Percentiles rank a stretch among this genome's conserved stretches.
Conservation (phyloP, 2,329 filamentous ascomycete species). For the Knufia fluminis region DNA sequence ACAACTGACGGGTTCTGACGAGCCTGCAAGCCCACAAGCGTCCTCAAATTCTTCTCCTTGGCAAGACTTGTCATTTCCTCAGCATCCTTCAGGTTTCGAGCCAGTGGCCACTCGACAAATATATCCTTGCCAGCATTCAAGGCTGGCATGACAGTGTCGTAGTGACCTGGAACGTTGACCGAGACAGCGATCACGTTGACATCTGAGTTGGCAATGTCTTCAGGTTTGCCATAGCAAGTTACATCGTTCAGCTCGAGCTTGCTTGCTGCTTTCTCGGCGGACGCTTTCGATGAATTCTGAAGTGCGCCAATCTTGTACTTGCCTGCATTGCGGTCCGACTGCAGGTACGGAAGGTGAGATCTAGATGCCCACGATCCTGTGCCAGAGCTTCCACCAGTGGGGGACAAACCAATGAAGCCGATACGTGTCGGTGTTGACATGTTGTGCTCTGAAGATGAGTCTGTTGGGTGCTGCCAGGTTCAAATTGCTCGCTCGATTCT, state of each 20-base stretch:
- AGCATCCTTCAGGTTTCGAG: conserved; percentile 34
- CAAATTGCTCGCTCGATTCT: no score
- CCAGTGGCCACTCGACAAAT: conserved; percentile 52
- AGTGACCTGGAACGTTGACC: conserved; percentile 47
- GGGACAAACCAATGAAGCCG: not conserved
- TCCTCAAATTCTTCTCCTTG: conserved; percentile 26
- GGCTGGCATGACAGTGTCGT: conserved; percentile 36
- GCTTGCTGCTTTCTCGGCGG: not conserved
- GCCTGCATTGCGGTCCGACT: not conserved
- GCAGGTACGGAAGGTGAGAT: conserved; percentile 2
- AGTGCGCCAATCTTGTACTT: not conserved
- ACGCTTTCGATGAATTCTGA: not conserved
- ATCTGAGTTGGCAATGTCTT: conserved; percentile 38
- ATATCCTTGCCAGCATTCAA: conserved; percentile 44
- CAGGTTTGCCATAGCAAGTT: not conserved
- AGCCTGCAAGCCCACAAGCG: conserved; percentile 45
- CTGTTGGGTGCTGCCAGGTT: not conserved
- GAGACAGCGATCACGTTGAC: conserved; percentile 48
- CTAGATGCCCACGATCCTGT: not conserved
- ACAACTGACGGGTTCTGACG: conserved; percentile 35
- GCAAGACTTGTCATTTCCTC: conserved; percentile 26
- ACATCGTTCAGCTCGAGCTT: not conserved
- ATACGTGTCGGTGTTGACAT: not conserved
- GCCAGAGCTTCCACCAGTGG: not conserved
- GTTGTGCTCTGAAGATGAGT: not conserved